Evolutionary conservation across 1,284 basidiomycete genomes (phyloP).

Genomic region (Marasmius fiardii): DNA sequence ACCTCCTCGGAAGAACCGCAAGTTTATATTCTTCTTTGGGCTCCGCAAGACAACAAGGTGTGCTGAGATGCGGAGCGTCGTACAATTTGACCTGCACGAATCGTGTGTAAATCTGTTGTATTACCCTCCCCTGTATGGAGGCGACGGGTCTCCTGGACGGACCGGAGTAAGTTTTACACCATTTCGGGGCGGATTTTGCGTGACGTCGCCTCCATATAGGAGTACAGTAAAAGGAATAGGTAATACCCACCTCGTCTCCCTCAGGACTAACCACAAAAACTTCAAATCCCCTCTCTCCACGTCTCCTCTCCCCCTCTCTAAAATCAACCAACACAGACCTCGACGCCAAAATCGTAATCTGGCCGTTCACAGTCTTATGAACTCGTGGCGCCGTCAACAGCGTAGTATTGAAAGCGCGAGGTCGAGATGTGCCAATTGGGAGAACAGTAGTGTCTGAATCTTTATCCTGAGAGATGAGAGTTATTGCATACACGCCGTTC

Average conservation of each 20-base stretch:
- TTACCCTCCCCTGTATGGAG: no score
- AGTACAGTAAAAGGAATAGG: background rate
- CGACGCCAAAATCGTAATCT: conserved; percentile 46
- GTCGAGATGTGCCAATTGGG: conserved; percentile 31
- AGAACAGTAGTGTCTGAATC: conserved; percentile 10
- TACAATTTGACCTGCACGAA: conserved; percentile 44
- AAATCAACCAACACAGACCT: conserved; percentile 48
- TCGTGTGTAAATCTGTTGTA: no score
- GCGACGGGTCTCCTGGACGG: no score
- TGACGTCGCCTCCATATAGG: background rate
- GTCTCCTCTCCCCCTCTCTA: conserved; percentile 48
- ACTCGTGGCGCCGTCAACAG: conserved; percentile 38
- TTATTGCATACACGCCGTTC: no score
- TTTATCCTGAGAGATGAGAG: no score
- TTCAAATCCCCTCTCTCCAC: conserved; percentile 40
- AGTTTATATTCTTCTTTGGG: conserved; percentile 33
- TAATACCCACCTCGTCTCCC: conserved; percentile 32
- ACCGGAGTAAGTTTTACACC: no score
- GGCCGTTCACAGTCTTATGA: conserved; percentile 46
- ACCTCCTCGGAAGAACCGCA: conserved; percentile 32
- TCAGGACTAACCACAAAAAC: conserved; percentile 41
- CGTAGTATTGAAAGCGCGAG: conserved; percentile 32
- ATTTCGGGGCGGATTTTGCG: no score
- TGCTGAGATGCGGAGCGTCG: conserved; percentile 45
- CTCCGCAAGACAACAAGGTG: conserved; percentile 44